Evolutionary conservation across 768 basidiomycete species (phyloP), one percentile per base, ranked within the genome.

Genomic region (Tubosaeta sp.): DNA sequence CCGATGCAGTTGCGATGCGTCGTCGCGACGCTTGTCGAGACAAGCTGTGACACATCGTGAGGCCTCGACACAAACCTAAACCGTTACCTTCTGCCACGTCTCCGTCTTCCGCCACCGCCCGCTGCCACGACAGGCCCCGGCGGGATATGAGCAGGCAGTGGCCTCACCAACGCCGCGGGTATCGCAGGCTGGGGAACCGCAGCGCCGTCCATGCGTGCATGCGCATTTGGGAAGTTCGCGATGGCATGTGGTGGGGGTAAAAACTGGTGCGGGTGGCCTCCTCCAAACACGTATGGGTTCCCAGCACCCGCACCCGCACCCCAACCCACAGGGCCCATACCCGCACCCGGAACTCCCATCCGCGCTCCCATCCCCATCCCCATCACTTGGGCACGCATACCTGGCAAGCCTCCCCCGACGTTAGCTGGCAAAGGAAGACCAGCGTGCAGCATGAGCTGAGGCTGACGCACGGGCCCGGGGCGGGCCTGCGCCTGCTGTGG

Each of bases 401-500:
- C 34, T 16, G 13, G 21, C 21, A 34, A n/a, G 14, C 31, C 41
- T 3, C 10, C 39, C 2, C 30, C 35, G 13, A 36, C 2, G 12
- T 47, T 31, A 22, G 36, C 24, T 3, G 48, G 55, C 6, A 43
- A n/a, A 48, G 0, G 27, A 12, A 1, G 21, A 35, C 29, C 42
- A 29, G 46, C 51, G n/a, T 54, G 19, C 2, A 34, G 34, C 39
- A 34, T 18, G 6, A 21, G 21, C 9, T 13, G 24, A 10, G 14
- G 35, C 35, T 44, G 44, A 12, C 11, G 44, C 14, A 14, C 31
- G 0, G 11, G 25, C 1, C 24, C 45, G 1, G 24, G n/a, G 18
- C 24, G 32, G 21, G 25, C 25, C 18, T 25, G 14, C 44, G 44
- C 46, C 22, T 10, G 40, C 22, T 62, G 62, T 0, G 84, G 87